Evolutionary conservation across 2,329 filamentous ascomycete species (phyloP).

Genomic region (Pleurostoma richardsiae): DNA sequence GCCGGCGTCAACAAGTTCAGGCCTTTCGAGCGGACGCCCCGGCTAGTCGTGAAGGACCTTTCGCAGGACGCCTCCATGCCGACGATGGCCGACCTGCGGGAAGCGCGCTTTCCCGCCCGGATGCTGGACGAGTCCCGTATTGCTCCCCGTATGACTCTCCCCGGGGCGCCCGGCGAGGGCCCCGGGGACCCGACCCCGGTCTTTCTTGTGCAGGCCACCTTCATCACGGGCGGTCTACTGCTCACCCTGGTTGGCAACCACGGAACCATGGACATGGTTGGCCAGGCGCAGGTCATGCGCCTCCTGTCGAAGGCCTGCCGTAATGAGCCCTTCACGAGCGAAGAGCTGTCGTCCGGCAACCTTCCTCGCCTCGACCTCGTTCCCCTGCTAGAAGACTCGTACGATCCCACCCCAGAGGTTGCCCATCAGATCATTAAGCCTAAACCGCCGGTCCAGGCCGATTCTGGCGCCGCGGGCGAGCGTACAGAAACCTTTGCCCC

Average conservation of each 20-base stretch:
- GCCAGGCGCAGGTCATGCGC: conserved; percentile 37
- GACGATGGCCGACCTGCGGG: conserved; percentile 28
- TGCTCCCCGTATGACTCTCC: conserved; percentile 33
- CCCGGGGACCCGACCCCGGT: conserved; percentile 25
- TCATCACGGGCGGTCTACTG: conserved; percentile 42
- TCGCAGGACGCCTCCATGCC: conserved; percentile 25
- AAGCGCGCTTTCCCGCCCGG: conserved; percentile 34
- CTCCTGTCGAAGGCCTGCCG: conserved; percentile 44
- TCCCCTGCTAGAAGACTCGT: conserved; percentile 29
- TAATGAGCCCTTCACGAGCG: conserved; percentile 33
- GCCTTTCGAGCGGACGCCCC: conserved; percentile 20
- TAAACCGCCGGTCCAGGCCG: conserved; percentile 12
- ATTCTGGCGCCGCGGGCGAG: conserved; percentile 7
- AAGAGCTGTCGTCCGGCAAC: conserved; percentile 39
- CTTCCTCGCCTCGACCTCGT: conserved; percentile 28
- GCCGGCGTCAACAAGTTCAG: conserved; percentile 33
- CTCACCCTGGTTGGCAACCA: conserved; percentile 45
- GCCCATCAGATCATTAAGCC: conserved; percentile 25
- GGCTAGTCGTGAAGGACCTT: conserved; percentile 37
- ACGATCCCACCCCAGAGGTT: conserved; percentile 26
- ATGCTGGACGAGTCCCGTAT: conserved; percentile 42
- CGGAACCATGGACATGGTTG: conserved; percentile 44
- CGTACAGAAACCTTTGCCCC: background rate
- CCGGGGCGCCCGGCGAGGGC: conserved; percentile 17
- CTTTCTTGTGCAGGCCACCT: conserved; percentile 40